These are phyloP conservation scores for Hypoxylon perforatum DNA, from an alignment of 495 filamentous ascomycete species.

Conservation along the genomic window DNA sequence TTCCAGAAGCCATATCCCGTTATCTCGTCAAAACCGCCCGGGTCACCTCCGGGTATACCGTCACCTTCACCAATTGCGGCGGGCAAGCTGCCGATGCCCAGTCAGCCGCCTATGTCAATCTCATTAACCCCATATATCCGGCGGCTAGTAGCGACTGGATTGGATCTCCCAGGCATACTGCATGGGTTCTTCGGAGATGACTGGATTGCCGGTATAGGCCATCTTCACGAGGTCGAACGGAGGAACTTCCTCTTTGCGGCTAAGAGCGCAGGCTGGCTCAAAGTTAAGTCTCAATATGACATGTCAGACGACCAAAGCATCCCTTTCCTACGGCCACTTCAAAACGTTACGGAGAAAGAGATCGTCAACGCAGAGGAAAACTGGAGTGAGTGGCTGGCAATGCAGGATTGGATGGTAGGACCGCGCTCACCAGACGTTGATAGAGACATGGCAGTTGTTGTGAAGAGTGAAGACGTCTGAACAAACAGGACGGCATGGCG, in stretches of 20 bases:
- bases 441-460: slow-evolving; percentile 34
- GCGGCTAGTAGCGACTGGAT: slow-evolving; percentile 89
- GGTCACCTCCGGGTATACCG: slow-evolving; percentile 38
- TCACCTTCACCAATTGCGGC: slow-evolving; percentile 42
- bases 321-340: slow-evolving; percentile 85
- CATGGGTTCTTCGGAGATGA: slow-evolving; percentile 97
- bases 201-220: slow-evolving; percentile 81
- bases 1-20: slow-evolving; percentile 65
- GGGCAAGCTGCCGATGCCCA: slow-evolving; percentile 42
- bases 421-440: slow-evolving; percentile 54
- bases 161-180: slow-evolving; percentile 84
- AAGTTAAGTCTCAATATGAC: slow-evolving; percentile 91
- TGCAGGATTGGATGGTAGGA: slow-evolving; percentile 97
- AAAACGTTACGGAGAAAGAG: slow-evolving; percentile 78
- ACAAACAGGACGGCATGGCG: background rate
- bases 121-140: slow-evolving; percentile 91
- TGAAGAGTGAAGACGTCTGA: slow-evolving; percentile 42
- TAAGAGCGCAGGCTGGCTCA: slow-evolving; percentile 88
- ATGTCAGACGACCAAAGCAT: slow-evolving; percentile 81
- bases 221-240: slow-evolving; percentile 87
- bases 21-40: slow-evolving; percentile 46
- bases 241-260: slow-evolving; percentile 95
- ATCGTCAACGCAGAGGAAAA: slow-evolving; percentile 83
- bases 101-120: slow-evolving; percentile 58
- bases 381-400: slow-evolving; percentile 89